A percentile compares a stretch with the other conserved stretches of the same genome.
Evolutionary conservation across 2,329 filamentous ascomycete species (phyloP).

Genomic region (Penicillium sp.): DNA sequence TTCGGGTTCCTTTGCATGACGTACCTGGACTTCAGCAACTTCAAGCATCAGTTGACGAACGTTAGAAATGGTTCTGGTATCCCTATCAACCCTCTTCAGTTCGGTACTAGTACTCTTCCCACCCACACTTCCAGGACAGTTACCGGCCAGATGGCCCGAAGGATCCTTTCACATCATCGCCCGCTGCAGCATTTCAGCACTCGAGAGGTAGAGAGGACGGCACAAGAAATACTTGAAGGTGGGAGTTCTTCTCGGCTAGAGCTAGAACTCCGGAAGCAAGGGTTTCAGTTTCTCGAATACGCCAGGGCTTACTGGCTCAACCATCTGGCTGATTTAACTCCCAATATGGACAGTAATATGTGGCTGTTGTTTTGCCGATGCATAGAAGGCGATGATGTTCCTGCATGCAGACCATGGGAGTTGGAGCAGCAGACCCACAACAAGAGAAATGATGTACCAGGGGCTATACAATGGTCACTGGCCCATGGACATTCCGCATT

Average conservation of each 20-base stretch:
- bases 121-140: neutral
- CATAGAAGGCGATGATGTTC: neutral
- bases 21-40: conserved; percentile 11
- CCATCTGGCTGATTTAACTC: neutral
- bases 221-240: neutral
- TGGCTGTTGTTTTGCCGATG: conserved; percentile 1
- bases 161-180: neutral
- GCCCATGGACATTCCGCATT: neutral
- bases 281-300: neutral
- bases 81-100: neutral
- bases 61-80: neutral
- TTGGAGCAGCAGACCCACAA: neutral
- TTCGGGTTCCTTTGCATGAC: conserved; percentile 11
- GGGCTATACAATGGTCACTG: neutral
- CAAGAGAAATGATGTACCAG: neutral
- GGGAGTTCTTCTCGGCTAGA: neutral
- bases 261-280: neutral
- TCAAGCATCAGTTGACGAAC: conserved; percentile 10
- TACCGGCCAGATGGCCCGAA: neutral
- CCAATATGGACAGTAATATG: neutral
- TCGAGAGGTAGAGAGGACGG: neutral
- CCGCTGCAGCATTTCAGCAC: neutral
- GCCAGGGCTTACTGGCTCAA: neutral
- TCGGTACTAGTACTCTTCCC: neutral
- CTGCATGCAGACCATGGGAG: neutral